These are phyloP conservation scores for Epithele typhae DNA, from an alignment of 768 basidiomycete species.

Conservation along the genomic window DNA sequence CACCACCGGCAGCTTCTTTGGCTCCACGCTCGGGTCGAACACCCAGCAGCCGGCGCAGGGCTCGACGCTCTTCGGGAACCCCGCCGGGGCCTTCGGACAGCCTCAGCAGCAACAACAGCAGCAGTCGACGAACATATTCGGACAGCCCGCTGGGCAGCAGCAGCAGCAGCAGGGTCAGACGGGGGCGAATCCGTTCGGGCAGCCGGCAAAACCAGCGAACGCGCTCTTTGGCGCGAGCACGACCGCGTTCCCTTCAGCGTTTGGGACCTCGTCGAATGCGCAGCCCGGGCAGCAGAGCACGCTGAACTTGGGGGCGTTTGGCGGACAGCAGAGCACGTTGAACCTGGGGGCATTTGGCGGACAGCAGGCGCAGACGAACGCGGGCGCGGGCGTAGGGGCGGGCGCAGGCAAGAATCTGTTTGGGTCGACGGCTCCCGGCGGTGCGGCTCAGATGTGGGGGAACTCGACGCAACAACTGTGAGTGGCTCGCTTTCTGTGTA, in stretches of 20 bases:
- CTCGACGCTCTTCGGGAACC: conserved; percentile 17
- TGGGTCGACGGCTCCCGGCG: no score
- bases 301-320: conserved; percentile 18
- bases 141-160: conserved; percentile 27
- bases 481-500: no score
- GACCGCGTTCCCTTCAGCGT: conserved; percentile 28
- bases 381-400: conserved; percentile 9
- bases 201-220: conserved; percentile 11
- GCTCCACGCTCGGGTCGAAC: conserved; percentile 13
- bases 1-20: conserved; percentile 7
- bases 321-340: no score
- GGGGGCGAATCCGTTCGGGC: conserved; percentile 6
- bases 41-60: conserved; percentile 13
- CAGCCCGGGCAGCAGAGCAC: conserved; percentile 17
- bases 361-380: conserved; percentile 11
- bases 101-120: conserved; percentile 17
- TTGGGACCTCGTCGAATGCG: conserved; percentile 28
- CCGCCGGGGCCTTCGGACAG: conserved; percentile 16
- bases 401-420: conserved; percentile 3
- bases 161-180: conserved; percentile 26
- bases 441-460: no score
- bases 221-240: conserved; percentile 28
- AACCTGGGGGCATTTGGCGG: conserved; percentile 18
- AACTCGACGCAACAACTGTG: conserved; percentile 21
- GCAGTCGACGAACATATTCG: conserved; percentile 10